Evolutionary conservation across 495 filamentous ascomycete genomes (phyloP).

Genomic region (Hyaloscypha bicolor): DNA sequence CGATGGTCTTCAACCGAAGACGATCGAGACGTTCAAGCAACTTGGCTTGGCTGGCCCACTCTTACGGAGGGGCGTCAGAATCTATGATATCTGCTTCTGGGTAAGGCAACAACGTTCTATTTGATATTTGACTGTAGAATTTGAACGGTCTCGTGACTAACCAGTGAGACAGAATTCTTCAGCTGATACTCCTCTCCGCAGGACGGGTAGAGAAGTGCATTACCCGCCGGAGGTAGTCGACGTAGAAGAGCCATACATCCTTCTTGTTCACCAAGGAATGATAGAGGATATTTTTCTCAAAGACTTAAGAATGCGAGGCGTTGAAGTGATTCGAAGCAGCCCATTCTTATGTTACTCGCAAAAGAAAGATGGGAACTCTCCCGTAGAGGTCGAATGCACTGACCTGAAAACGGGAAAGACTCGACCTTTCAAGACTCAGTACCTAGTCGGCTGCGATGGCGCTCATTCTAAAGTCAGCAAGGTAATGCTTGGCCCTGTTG

Average conservation of each 20-base stretch:
- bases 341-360: conserved; percentile 56
- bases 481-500: conserved; percentile 61
- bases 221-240: conserved; percentile 65
- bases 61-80: conserved; percentile 60
- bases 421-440: conserved; percentile 62
- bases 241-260: conserved; percentile 69
- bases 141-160: conserved; percentile 11
- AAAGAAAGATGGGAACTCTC: conserved; percentile 39
- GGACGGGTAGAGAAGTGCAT: conserved; percentile 53
- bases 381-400: conserved; percentile 20
- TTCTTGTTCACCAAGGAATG: conserved; percentile 76
- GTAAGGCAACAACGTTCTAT: conserved; percentile 41
- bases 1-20: conserved; percentile 63
- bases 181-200: conserved; percentile 47
- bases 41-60: conserved; percentile 66
- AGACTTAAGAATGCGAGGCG: conserved; percentile 60
- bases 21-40: conserved; percentile 67
- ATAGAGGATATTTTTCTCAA: conserved; percentile 67
- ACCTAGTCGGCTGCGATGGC: conserved; percentile 75
- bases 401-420: conserved; percentile 41
- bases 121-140: background rate
- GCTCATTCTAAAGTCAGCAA: conserved; percentile 71
- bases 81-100: conserved; percentile 77
- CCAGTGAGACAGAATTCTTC: conserved; percentile 43
- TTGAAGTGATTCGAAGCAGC: conserved; percentile 57